Evolutionary conservation across 805 yeast species (phyloP).

Genomic region (Saccharomycopsis vini): DNA sequence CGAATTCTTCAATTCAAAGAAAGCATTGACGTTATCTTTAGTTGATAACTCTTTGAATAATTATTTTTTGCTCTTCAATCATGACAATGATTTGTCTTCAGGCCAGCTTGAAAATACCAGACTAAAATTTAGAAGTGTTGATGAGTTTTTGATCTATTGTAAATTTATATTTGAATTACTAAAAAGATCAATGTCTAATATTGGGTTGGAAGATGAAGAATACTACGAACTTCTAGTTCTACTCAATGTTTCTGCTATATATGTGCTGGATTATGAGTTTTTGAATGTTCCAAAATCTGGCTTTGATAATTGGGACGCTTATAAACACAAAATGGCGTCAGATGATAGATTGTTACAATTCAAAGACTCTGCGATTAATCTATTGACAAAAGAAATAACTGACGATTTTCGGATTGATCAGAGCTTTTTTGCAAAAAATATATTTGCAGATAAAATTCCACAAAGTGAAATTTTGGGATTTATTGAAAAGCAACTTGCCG

Average conservation of each 20-base stretch:
- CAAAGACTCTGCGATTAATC: too few relatives aligned
- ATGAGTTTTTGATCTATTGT: conserved; percentile 1
- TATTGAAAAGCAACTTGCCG: too few relatives aligned
- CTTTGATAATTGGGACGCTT: conserved; percentile 4
- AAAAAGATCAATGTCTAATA: not conserved
- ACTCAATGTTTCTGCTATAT: not conserved
- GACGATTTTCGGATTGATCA: too few relatives aligned
- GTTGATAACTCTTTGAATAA: conserved; percentile 7
- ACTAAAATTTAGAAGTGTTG: not conserved
- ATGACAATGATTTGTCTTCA: not conserved
- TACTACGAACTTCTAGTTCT: not conserved
- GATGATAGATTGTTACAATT: too few relatives aligned
- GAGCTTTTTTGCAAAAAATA: too few relatives aligned
- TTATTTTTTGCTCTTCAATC: too few relatives aligned
- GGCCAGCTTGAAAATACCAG: not conserved
- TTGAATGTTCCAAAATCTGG: not conserved
- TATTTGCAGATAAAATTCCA: too few relatives aligned
- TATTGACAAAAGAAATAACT: too few relatives aligned
- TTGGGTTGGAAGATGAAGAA: not conserved
- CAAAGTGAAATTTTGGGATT: too few relatives aligned
- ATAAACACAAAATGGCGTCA: too few relatives aligned
- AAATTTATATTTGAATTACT: conserved; percentile 3
- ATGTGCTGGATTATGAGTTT: conserved; percentile 4
- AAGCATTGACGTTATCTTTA: conserved; percentile 3
- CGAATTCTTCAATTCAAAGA: not conserved